phyloP scores from a whole-genome alignment of 257 asterid species.

The Nemophila menziesii region DNA sequence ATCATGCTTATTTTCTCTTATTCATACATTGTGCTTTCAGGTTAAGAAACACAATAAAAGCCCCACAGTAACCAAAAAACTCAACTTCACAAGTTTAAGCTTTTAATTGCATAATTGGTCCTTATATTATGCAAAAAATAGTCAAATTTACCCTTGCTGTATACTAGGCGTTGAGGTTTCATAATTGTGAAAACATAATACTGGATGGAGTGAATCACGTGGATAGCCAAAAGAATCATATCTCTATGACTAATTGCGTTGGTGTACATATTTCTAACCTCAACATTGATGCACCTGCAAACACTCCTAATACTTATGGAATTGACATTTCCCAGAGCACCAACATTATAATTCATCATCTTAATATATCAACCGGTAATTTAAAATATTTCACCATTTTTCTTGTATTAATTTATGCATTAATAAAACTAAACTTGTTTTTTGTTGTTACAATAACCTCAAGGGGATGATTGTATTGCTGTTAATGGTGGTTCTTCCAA shows the following conservation, averaged over 20 bases:
- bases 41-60: too few relatives aligned
- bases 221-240: constrained; percentile 37
- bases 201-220: constrained; percentile 26
- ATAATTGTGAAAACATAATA: constrained; percentile 22
- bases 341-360: constrained; percentile 16
- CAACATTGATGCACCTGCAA: not conserved
- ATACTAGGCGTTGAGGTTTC: constrained; percentile 31
- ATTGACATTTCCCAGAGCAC: constrained; percentile 28
- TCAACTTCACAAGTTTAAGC: too few relatives aligned
- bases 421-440: too few relatives aligned
- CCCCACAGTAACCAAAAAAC: too few relatives aligned
- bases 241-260: constrained; percentile 22
- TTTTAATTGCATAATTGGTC: too few relatives aligned
- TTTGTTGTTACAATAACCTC: not conserved
- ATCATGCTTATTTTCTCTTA: too few relatives aligned
- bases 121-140: too few relatives aligned
- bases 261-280: constrained; percentile 15
- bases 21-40: too few relatives aligned
- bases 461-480: constrained; percentile 51
- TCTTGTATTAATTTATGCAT: too few relatives aligned
- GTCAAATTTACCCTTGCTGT: too few relatives aligned
- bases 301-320: constrained; percentile 53
- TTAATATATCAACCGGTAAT: not conserved
- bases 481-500: constrained; percentile 33
- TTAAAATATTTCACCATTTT: too few relatives aligned